Base-by-base conservation (phyloP, 2,329 filamentous ascomycete species). In the Cucurbitaria berberidis region DNA sequence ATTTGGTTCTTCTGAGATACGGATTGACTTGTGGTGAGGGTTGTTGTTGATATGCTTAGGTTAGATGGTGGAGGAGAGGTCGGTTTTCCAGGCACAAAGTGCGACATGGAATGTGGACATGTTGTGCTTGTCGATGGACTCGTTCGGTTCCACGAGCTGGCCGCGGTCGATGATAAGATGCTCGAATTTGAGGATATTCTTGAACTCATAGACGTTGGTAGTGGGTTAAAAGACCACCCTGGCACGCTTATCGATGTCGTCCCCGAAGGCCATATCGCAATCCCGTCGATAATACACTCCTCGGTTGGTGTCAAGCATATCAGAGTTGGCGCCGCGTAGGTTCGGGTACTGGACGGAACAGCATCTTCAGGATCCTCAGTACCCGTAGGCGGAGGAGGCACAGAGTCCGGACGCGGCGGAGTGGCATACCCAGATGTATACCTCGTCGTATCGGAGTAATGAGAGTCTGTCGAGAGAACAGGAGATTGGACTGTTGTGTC, bases 251-350 rank as follows among this genome's bases (percentile, higher is more conserved):
- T 36, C 11, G 32, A 40, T 0, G 48, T 51, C 2, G 36, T 46
- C 0, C 36, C 36, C 24, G 19, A 42, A 2, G 45, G 50, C 39
- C 40, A 53, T 16, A 53, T 38, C 2, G 45, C 21, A 15, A 48
- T 53, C 16, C 50, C 45, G 15, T 48, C 32, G 50, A 45, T 32
- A 3, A 40, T 48, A 44, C 50, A 53, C 21, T 30, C 19, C 16
- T 35, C 40, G 7, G 22, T 46, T 3, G 46, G 42, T 18, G 39
- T 38, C 7, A 42, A 43, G 8, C 36, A 50, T 10, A 21, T 38
- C 3, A 46, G 13, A 15, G 29, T 32, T 10, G 30, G 24, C 0
- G 26, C 27, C 27, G 30, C 3, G 13, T 15, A 15, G 13, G 8
- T 5, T 16, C 15, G 30, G 16, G 45, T 40, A 26, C 18, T 32